Percentiles rank a stretch among this genome's conserved stretches.
These are phyloP conservation scores for Puya raimondii DNA, from an alignment of 176 grass and related monocot genomes.

Conservation along the genomic window DNA sequence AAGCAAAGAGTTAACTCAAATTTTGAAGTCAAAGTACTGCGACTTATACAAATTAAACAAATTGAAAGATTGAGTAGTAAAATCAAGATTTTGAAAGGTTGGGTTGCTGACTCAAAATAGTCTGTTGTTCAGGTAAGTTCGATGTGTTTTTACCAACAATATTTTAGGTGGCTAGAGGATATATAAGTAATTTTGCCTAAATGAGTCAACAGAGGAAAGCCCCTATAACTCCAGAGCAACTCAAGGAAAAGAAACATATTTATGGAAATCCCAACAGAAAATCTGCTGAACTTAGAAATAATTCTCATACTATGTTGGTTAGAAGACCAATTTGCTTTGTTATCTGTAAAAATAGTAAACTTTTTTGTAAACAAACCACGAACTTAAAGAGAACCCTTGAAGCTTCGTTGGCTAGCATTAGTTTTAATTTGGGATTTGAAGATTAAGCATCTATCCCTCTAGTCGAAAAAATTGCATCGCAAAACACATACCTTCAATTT, in stretches of 20 bases:
- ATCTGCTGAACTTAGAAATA: background rate
- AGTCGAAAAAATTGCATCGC: no score
- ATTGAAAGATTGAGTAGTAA: no score
- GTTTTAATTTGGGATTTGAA: background rate
- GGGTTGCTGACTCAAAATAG: no score
- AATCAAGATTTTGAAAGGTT: no score
- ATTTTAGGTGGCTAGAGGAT: no score
- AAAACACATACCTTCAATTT: conserved; percentile 3
- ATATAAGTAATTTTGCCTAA: no score
- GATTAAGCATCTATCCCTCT: background rate
- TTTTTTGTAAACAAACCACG: background rate
- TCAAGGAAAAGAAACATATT: background rate
- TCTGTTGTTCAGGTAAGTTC: no score
- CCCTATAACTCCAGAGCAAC: background rate
- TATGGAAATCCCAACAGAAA: background rate
- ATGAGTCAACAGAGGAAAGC: background rate
- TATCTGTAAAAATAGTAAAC: background rate
- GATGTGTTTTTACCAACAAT: no score
- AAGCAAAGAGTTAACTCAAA: no score
- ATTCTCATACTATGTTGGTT: background rate
- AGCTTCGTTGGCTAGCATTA: background rate
- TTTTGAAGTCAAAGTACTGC: no score
- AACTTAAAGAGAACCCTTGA: background rate
- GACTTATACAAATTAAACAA: no score
- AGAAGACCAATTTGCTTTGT: background rate